phyloP scores from a whole-genome alignment of 768 basidiomycete species.

The Boletus coccyginus region DNA sequence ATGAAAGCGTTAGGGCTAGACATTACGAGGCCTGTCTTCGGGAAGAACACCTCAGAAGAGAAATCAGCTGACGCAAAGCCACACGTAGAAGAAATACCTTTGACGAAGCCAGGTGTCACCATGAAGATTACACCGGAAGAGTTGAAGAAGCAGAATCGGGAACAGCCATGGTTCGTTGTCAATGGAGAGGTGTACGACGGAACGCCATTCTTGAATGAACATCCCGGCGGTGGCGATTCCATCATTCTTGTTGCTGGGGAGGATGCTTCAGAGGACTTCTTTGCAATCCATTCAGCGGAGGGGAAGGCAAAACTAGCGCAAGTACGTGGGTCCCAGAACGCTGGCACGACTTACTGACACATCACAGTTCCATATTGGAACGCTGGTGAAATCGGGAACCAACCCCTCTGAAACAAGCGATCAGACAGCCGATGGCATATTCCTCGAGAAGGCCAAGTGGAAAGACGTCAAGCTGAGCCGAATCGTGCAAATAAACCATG shows the following conservation, averaged over 20 bases:
- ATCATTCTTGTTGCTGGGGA: slow-evolving; percentile 55
- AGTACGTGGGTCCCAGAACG: slow-evolving; percentile 17
- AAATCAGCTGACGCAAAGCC: neutral
- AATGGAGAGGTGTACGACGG: slow-evolving; percentile 56
- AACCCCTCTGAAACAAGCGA: neutral
- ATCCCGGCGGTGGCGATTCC: slow-evolving; percentile 57
- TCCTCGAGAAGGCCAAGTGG: slow-evolving; percentile 50
- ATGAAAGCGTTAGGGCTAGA: slow-evolving; percentile 46
- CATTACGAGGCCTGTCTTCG: slow-evolving; percentile 41
- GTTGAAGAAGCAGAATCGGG: slow-evolving; percentile 36
- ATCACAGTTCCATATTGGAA: slow-evolving; percentile 47
- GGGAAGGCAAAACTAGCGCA: slow-evolving; percentile 44
- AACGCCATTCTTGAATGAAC: slow-evolving; percentile 48
- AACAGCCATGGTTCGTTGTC: slow-evolving; percentile 51
- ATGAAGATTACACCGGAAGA: slow-evolving; percentile 45
- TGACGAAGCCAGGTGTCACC: slow-evolving; percentile 46
- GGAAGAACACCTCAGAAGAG: neutral
- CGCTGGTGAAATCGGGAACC: slow-evolving; percentile 28
- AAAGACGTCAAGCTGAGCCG: slow-evolving; percentile 40
- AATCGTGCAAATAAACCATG: slow-evolving; percentile 42
- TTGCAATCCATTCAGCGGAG: slow-evolving; percentile 58
- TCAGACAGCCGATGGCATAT: slow-evolving; percentile 17
- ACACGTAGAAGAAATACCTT: slow-evolving; percentile 26
- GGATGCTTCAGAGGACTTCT: slow-evolving; percentile 63
- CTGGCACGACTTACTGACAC: slow-evolving; percentile 4